Evolutionary conservation across 2,329 filamentous ascomycete species (phyloP).

Genomic region (Tolypocladium pustulatum): DNA sequence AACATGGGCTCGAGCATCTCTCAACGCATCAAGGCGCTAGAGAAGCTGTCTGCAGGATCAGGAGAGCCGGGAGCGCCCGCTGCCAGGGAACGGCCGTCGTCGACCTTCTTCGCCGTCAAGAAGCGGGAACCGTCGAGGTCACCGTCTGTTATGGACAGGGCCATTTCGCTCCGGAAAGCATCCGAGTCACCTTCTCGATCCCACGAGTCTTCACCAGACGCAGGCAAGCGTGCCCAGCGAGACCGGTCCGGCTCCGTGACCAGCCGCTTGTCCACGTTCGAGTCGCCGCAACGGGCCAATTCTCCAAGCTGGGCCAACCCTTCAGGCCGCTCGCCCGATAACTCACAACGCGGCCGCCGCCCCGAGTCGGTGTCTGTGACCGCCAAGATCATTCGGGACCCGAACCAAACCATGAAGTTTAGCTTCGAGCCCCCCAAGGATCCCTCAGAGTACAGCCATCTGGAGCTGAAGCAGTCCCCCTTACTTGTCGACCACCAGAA

Average conservation of each 20-base stretch:
- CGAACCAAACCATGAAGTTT: slow-evolving; percentile 30
- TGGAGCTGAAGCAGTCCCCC: slow-evolving; percentile 49
- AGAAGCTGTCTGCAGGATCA: slow-evolving; percentile 53
- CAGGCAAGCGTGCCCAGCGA: slow-evolving; percentile 21
- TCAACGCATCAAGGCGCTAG: slow-evolving; percentile 85
- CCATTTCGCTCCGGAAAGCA: slow-evolving; percentile 25
- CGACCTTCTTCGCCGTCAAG: slow-evolving; percentile 50
- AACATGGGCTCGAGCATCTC: slow-evolving; percentile 87
- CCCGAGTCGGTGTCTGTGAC: slow-evolving; percentile 84
- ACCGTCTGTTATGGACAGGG: slow-evolving; percentile 33
- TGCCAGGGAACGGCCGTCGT: slow-evolving; percentile 30
- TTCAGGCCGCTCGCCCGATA: slow-evolving; percentile 14
- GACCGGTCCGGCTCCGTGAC: slow-evolving; percentile 44
- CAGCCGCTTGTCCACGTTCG: slow-evolving; percentile 46
- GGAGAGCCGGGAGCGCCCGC: slow-evolving; percentile 13
- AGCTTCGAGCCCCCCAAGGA: slow-evolving; percentile 30
- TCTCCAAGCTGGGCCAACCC: slow-evolving; percentile 10
- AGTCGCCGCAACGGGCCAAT: slow-evolving; percentile 20
- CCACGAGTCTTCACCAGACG: slow-evolving; percentile 36
- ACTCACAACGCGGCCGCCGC: slow-evolving; percentile 33
- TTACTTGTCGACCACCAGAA: slow-evolving; percentile 46
- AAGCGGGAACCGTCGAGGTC: slow-evolving; percentile 36
- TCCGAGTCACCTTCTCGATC: slow-evolving; percentile 27
- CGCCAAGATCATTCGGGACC: slow-evolving; percentile 68
- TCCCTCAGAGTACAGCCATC: slow-evolving; percentile 30